phyloP scores from a whole-genome alignment of 148 eudicot genomes.

The Tetragonia tetragonoides region DNA sequence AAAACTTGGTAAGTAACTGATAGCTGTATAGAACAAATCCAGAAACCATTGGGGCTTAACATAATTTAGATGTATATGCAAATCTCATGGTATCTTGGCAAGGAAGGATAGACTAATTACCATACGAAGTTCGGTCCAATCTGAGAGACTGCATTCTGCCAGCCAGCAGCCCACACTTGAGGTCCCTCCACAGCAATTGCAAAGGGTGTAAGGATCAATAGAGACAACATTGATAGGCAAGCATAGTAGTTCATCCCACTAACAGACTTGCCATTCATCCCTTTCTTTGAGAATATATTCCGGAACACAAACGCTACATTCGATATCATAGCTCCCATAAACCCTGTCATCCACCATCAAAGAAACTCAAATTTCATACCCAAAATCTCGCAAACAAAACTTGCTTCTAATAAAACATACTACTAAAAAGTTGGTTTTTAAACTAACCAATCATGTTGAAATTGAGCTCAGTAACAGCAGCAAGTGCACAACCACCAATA shows the following conservation, averaged over 20 bases:
- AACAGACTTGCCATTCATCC: conserved; percentile 66
- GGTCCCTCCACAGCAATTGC: conserved; percentile 73
- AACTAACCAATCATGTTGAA: conserved; percentile 57
- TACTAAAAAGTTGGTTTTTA: neutral
- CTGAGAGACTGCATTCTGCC: conserved; percentile 56
- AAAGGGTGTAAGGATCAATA: conserved; percentile 59
- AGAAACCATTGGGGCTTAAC: too few relatives aligned
- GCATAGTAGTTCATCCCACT: conserved; percentile 83
- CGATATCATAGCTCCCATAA: conserved; percentile 83
- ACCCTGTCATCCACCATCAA: conserved; percentile 33
- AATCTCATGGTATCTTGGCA: neutral
- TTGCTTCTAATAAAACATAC: neutral
- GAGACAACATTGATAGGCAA: conserved; percentile 62
- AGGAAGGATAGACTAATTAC: conserved; percentile 26
- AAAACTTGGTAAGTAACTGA: neutral
- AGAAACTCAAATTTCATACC: neutral
- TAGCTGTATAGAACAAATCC: neutral
- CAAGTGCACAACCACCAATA: conserved; percentile 54
- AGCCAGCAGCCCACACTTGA: conserved; percentile 66
- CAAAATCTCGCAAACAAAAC: neutral
- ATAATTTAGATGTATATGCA: neutral
- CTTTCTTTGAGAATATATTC: conserved; percentile 69
- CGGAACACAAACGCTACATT: conserved; percentile 73
- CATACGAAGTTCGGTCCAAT: conserved; percentile 68
- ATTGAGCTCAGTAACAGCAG: conserved; percentile 57